Evolutionary conservation across 1,139 yeast genomes (phyloP), one percentile per base, ranked within the genome.

Genomic region (Eremothecium cymbalariae): DNA sequence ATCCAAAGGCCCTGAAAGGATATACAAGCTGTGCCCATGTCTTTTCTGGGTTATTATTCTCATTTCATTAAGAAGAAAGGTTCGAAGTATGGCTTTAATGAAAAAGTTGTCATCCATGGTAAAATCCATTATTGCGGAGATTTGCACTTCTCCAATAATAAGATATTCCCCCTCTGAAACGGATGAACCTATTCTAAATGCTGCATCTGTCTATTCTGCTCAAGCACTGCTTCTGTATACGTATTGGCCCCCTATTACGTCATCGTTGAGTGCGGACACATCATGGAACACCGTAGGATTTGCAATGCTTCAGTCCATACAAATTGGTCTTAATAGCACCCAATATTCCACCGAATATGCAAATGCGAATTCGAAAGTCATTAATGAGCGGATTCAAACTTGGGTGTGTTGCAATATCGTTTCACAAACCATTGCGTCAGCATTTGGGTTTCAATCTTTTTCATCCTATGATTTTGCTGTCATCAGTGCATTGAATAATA

Each of bases 321-420:
- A 96, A 39, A 82, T 88, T 8, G 97, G 98, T 0, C 63, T 90
- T 24, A 95, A 90, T 53, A 70, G 82, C 18, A 84, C 90, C 0
- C 84, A 82, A 6, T 70, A 69, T 40, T 64, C 74, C 6, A 60
- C 63, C 26, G 76, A 69, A 46, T 69, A 75, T 55, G 62, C 77
- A 43, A 59, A 66, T 16, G 67, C 68, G 4, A 57, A 60, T 24
- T 48, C 57, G 26, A 64, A 65, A 17, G 59, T 82, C 51, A 67
- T 80, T 9, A 71, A 72, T 19, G 97, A 90, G 57, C 94, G 84
- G 50, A 68, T 79, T 25, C 70, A 79, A 41, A 88, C 98, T 0
- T 90, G 98, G 98, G 73, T 85, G n/a, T 72, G 84, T 8, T 85
- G 96, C 53, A 90, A 90, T 53, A 71, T 83, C 19, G 94, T 84